A percentile compares a stretch with the other conserved stretches of the same genome.
Conservation (phyloP, 129 eudicot species). For the Flaveria bidentis region DNA sequence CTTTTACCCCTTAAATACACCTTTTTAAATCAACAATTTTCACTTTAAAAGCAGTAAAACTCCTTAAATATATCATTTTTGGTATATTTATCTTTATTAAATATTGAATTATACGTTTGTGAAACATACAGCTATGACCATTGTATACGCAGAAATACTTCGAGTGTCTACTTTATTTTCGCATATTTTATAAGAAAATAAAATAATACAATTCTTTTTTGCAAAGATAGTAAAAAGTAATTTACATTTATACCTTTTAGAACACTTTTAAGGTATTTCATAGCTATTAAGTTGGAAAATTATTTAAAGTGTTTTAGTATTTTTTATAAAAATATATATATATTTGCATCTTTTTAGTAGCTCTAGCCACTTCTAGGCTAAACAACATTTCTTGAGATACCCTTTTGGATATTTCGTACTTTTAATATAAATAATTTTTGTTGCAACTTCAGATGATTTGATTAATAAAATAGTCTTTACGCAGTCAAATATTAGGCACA, state of each 20-base stretch:
- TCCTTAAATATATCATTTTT: background rate
- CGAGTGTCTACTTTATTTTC: background rate
- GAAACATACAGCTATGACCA: too few relatives aligned
- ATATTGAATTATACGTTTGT: too few relatives aligned
- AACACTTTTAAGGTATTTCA: background rate
- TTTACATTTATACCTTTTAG: too few relatives aligned
- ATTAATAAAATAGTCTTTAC: background rate
- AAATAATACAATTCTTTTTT: background rate
- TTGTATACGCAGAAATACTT: too few relatives aligned
- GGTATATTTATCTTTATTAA: too few relatives aligned
- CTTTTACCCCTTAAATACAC: background rate
- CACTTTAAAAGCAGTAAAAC: background rate
- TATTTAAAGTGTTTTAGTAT: background rate
- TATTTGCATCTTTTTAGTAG: background rate
- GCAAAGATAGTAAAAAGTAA: background rate
- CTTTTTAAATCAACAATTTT: constrained; percentile 7
- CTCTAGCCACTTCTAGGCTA: background rate
- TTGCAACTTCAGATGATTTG: background rate
- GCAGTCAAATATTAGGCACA: background rate
- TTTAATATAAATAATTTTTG: background rate
- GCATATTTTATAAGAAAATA: background rate
- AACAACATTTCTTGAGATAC: constrained; percentile 15
- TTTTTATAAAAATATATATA: background rate
- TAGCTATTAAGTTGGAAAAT: background rate
- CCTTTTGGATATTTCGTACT: constrained; percentile 9